Conservation (phyloP, 768 basidiomycete genomes). For the Dentipellis sp. region DNA sequence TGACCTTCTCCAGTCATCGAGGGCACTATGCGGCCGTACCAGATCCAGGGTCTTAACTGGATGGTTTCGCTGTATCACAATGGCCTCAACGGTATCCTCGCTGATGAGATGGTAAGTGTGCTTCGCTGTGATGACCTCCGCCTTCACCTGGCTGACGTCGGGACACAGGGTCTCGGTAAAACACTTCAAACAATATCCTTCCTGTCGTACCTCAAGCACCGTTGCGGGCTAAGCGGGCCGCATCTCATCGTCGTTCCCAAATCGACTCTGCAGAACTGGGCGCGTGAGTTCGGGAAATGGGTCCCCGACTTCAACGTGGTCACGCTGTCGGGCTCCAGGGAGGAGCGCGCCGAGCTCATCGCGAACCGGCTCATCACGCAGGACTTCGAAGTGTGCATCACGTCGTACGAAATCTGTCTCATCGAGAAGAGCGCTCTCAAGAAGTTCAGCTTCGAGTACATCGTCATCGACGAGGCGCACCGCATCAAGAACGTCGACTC, state of each 20-base stretch:
- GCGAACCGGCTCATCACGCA: constrained; percentile 69
- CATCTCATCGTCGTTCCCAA: constrained; percentile 98
- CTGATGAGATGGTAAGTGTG: constrained; percentile 79
- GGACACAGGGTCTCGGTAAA: constrained; percentile 82
- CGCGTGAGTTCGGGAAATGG: constrained; percentile 88
- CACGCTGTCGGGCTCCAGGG: constrained; percentile 78
- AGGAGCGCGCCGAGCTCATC: constrained; percentile 82
- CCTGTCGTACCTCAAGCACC: constrained; percentile 87
- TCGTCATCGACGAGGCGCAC: constrained; percentile 97
- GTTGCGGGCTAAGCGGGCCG: constrained; percentile 65
- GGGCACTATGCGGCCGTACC: constrained; percentile 88
- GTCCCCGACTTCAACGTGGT: constrained; percentile 80
- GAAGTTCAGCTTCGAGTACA: constrained; percentile 96
- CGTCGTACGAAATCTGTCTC: constrained; percentile 94
- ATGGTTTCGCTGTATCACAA: constrained; percentile 95
- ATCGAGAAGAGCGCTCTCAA: constrained; percentile 89
- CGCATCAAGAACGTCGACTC: constrained; percentile 99
- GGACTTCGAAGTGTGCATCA: constrained; percentile 91
- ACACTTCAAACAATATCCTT: constrained; percentile 98
- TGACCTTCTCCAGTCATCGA: constrained; percentile 54
- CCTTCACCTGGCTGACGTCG: constrained; percentile 4
- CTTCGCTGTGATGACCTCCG: constrained; percentile 3
- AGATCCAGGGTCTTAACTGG: constrained; percentile 95
- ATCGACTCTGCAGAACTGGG: constrained; percentile 96
- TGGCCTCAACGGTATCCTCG: constrained; percentile 92